Evolutionary conservation across 371 early-diverging fungal genomes (phyloP).

Genomic region (Batkoa obscura): DNA sequence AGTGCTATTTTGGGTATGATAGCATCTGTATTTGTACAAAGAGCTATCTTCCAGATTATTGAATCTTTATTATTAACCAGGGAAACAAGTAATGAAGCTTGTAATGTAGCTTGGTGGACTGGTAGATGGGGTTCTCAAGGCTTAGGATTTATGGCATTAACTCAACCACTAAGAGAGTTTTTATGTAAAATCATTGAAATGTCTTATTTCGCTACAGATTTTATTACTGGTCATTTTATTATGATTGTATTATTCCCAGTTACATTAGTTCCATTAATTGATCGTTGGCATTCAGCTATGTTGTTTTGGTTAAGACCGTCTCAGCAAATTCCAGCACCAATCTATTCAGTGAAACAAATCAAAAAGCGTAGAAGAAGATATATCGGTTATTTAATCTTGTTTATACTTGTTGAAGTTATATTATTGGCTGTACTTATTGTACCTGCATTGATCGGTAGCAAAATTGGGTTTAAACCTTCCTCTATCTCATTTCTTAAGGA

Average conservation of each 20-base stretch:
- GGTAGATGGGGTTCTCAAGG: slow-evolving; percentile 70
- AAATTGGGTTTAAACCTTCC: background rate
- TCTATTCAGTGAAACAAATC: slow-evolving; percentile 43
- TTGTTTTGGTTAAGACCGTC: slow-evolving; percentile 67
- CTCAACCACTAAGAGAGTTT: slow-evolving; percentile 57
- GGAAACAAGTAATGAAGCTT: slow-evolving; percentile 59
- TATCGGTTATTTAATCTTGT: slow-evolving; percentile 46
- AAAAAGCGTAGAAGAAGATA: slow-evolving; percentile 35
- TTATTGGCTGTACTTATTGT: slow-evolving; percentile 35
- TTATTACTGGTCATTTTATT: slow-evolving; percentile 50
- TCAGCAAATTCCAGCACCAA: slow-evolving; percentile 53
- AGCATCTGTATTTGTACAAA: slow-evolving; percentile 39
- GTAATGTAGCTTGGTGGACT: slow-evolving; percentile 78
- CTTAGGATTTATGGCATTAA: slow-evolving; percentile 42
- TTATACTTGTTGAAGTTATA: slow-evolving; percentile 29
- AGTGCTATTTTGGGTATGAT: slow-evolving; percentile 46
- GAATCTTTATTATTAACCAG: slow-evolving; percentile 54
- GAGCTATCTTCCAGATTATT: slow-evolving; percentile 43
- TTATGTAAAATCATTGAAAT: slow-evolving; percentile 73
- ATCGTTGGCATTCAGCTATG: slow-evolving; percentile 63
- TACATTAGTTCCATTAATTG: slow-evolving; percentile 49
- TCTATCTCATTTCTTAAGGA: background rate
- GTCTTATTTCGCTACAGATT: slow-evolving; percentile 65
- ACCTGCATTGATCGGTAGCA: slow-evolving; percentile 22
- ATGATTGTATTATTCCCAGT: slow-evolving; percentile 47